Conservation (phyloP, 2,329 filamentous ascomycete species). For the Harringtonia lauricola region DNA sequence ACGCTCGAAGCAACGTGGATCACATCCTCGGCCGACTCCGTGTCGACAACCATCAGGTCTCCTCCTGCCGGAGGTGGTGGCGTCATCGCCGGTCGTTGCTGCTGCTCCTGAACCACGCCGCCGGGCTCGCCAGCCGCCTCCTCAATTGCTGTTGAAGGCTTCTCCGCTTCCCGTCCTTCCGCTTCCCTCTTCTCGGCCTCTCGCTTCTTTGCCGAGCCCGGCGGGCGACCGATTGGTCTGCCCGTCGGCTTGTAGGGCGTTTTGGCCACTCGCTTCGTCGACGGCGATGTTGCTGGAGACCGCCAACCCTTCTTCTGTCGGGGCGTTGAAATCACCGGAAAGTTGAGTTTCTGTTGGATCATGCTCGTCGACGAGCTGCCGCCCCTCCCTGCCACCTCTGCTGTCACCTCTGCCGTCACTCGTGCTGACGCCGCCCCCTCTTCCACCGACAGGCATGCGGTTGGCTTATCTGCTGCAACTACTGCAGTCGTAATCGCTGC, state of each 20-base stretch:
- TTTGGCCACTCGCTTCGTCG: not conserved
- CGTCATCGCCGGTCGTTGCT: not conserved
- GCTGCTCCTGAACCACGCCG: not conserved
- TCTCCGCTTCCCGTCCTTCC: no score
- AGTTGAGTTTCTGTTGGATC: slow-evolving; percentile 2
- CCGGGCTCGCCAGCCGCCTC: no score
- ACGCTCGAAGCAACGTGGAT: slow-evolving; percentile 1
- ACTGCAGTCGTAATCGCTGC: no score
- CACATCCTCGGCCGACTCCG: slow-evolving; percentile 1
- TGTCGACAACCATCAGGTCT: not conserved
- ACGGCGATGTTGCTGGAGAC: not conserved
- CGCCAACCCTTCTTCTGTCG: not conserved
- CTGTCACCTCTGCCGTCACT: not conserved
- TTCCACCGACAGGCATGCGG: no score
- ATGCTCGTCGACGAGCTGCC: not conserved
- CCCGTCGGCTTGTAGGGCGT: not conserved
- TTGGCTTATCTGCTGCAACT: no score
- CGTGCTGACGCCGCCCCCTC: not conserved
- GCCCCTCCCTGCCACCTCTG: not conserved
- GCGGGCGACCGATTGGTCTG: not conserved
- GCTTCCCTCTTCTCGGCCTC: no score
- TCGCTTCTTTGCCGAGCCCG: no score
- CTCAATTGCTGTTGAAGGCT: no score
- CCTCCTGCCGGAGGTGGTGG: no score
- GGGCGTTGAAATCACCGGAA: not conserved